phyloP scores from a whole-genome alignment of 805 yeast species.

The Wickerhamomyces xylosicus region DNA sequence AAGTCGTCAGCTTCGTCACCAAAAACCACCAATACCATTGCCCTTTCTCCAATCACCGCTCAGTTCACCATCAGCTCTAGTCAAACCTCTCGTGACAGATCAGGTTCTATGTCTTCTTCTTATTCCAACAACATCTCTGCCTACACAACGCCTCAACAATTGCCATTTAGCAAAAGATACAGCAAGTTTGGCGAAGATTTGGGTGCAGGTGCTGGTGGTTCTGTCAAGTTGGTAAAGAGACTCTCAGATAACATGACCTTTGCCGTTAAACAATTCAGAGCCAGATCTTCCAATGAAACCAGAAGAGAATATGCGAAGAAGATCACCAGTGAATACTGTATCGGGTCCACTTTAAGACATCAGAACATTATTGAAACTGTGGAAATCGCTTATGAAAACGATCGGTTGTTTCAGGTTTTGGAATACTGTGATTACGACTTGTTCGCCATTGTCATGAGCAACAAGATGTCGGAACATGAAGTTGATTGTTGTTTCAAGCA shows the following conservation, averaged over 20 bases:
- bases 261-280: slow-evolving; percentile 89
- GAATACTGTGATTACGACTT: slow-evolving; percentile 90
- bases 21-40: slow-evolving; percentile 6
- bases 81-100: slow-evolving; percentile 12
- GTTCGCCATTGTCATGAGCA: slow-evolving; percentile 91
- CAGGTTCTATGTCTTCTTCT: slow-evolving; percentile 22
- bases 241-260: slow-evolving; percentile 58
- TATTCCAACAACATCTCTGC: slow-evolving; percentile 26
- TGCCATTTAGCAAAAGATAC: slow-evolving; percentile 67
- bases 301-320: slow-evolving; percentile 84
- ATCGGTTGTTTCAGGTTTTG: slow-evolving; percentile 82
- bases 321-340: slow-evolving; percentile 89
- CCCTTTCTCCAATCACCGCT: slow-evolving; percentile 11
- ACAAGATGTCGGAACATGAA: slow-evolving; percentile 73
- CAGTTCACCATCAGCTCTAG: slow-evolving; percentile 8
- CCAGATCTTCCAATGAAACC: slow-evolving; percentile 62
- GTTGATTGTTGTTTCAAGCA: slow-evolving; percentile 86
- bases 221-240: slow-evolving; percentile 66
- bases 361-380: slow-evolving; percentile 86
- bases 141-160: slow-evolving; percentile 26
- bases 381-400: slow-evolving; percentile 84
- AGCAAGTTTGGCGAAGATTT: slow-evolving; percentile 75
- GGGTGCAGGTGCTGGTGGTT: slow-evolving; percentile 95
- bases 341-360: slow-evolving; percentile 83
- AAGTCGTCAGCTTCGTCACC: slow-evolving; percentile 25